phyloP scores from a whole-genome alignment of 257 asterid genomes.

The Nicotiana tomentosiformis region DNA sequence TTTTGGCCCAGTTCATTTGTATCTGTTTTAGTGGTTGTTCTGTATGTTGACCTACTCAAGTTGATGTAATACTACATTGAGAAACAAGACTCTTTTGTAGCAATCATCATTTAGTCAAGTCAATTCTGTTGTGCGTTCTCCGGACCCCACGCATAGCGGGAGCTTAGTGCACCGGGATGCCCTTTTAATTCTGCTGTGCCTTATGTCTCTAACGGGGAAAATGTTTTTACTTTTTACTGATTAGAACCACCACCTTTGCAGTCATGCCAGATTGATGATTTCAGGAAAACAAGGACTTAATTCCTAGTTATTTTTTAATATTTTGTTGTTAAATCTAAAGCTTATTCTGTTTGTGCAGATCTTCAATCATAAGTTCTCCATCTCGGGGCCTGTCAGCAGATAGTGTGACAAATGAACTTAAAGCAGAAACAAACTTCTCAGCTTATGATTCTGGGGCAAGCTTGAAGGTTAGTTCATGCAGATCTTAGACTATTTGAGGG shows the following conservation, averaged over 20 bases:
- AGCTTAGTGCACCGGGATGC: too few species aligned
- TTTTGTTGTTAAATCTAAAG: neutral
- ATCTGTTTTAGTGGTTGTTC: too few species aligned
- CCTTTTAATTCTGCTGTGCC: too few species aligned
- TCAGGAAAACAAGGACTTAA: neutral
- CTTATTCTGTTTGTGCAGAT: conserved; percentile 36
- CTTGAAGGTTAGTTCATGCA: conserved; percentile 44
- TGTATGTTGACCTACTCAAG: too few species aligned
- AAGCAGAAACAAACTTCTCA: conserved; percentile 30
- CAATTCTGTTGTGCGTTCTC: neutral
- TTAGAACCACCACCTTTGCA: neutral
- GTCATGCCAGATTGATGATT: neutral
- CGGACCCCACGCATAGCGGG: too few species aligned
- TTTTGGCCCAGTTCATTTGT: too few species aligned
- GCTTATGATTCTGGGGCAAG: conserved; percentile 35
- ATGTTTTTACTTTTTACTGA: neutral
- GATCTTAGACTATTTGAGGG: neutral
- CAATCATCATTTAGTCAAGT: neutral
- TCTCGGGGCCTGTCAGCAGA: conserved; percentile 39
- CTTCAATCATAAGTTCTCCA: conserved; percentile 49
- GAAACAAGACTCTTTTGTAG: neutral
- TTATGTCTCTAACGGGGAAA: neutral
- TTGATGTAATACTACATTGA: neutral
- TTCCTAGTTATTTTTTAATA: neutral
- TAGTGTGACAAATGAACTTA: conserved; percentile 24